A percentile compares a stretch with the other conserved stretches of the same genome.
These are phyloP conservation scores for Alloascoidea hylecoeti DNA, from an alignment of 805 yeast species.

Conservation along the genomic window DNA sequence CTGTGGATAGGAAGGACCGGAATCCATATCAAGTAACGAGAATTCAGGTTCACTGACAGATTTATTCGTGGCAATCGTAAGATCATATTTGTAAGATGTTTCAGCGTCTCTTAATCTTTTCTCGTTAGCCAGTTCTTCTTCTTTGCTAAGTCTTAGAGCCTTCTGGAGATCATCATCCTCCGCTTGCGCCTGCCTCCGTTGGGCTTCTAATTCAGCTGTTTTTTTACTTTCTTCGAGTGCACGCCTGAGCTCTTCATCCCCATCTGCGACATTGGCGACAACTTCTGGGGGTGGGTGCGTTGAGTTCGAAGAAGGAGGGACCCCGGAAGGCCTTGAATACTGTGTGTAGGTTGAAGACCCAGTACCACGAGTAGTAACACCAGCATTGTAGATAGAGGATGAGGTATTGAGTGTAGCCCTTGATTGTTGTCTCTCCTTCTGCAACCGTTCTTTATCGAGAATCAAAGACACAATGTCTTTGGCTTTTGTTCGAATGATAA, in stretches of 20 bases:
- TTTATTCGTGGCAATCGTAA: not conserved
- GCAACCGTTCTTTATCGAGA: slow-evolving; percentile 68
- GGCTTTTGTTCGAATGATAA: slow-evolving; percentile 77
- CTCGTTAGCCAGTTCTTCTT: slow-evolving; percentile 42
- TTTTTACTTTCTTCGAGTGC: slow-evolving; percentile 70
- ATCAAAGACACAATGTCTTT: slow-evolving; percentile 72
- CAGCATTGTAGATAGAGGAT: too few species aligned
- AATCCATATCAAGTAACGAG: not conserved
- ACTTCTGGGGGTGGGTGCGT: slow-evolving; percentile 12
- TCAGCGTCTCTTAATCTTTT: not conserved
- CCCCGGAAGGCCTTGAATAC: not conserved
- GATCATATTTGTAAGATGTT: too few species aligned
- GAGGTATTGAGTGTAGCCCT: too few species aligned
- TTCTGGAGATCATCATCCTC: slow-evolving; percentile 50
- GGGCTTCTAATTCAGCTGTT: slow-evolving; percentile 77
- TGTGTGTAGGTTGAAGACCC: not conserved
- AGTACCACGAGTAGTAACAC: slow-evolving; percentile 15
- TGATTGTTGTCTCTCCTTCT: slow-evolving; percentile 62
- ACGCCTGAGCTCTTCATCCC: slow-evolving; percentile 63
- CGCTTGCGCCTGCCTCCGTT: slow-evolving; percentile 26
- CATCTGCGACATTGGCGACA: slow-evolving; percentile 15
- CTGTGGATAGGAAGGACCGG: not conserved
- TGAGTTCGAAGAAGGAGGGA: not conserved
- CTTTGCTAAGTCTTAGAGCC: slow-evolving; percentile 59
- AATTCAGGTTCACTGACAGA: not conserved